Percentiles rank a stretch among this genome's conserved stretches.
Conservation (phyloP, 768 basidiomycete species). For the Calocybe indica region DNA sequence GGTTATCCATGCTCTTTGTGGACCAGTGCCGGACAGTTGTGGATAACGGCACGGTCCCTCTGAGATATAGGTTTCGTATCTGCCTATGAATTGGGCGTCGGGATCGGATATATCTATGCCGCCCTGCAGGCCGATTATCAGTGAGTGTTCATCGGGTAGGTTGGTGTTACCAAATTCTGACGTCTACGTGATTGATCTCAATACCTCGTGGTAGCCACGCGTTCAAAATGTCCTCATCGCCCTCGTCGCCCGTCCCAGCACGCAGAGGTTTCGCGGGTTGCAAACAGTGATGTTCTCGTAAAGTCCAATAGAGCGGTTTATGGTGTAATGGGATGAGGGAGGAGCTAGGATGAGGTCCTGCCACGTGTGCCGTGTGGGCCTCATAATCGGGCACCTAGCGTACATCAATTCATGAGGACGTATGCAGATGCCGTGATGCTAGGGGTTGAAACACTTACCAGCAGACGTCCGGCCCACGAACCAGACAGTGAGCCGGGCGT, state of each 20-base stretch:
- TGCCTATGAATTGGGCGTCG: constrained; percentile 26
- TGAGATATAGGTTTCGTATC: constrained; percentile 42
- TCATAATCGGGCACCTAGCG: constrained; percentile 14
- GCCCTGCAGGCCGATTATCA: constrained; percentile 19
- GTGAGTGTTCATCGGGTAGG: background rate
- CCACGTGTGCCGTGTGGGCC: constrained; percentile 14
- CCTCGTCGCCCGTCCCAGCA: constrained; percentile 25
- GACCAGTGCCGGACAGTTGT: constrained; percentile 25
- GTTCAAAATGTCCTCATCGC: constrained; percentile 39
- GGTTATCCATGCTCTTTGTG: constrained; percentile 22
- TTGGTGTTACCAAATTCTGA: constrained; percentile 15
- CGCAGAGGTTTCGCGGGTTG: constrained; percentile 27
- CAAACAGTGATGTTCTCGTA: constrained; percentile 44
- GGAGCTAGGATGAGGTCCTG: constrained; percentile 16
- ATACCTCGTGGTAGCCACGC: constrained; percentile 40
- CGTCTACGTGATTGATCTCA: constrained; percentile 24
- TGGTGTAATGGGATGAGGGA: constrained; percentile 20
- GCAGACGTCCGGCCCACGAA: constrained; percentile 39
- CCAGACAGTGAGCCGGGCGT: constrained; percentile 37
- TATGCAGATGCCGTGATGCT: background rate
- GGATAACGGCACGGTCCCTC: constrained; percentile 31
- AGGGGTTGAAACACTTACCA: constrained; percentile 23
- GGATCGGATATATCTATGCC: constrained; percentile 37
- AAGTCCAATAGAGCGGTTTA: constrained; percentile 31
- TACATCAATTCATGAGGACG: constrained; percentile 3